phyloP scores from a whole-genome alignment of 805 yeast species.

The Hanseniaspora jakobsenii region DNA sequence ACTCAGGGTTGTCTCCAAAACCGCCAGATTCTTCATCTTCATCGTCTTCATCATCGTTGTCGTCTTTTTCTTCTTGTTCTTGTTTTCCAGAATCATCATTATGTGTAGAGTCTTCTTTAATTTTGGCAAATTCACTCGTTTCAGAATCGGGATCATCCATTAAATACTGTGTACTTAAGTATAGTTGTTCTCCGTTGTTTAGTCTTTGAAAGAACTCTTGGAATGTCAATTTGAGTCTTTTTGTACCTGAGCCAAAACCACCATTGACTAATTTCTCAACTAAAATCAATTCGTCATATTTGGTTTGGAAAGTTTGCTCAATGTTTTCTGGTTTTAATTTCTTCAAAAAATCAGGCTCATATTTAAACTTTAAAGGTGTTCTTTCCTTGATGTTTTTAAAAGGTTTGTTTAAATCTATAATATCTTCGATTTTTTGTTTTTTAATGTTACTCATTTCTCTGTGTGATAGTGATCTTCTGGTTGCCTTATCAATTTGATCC shows the following conservation, averaged over 20 bases:
- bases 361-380: slow-evolving; percentile 7
- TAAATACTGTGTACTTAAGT: slow-evolving; percentile 59
- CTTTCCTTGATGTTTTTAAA: neutral
- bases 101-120: slow-evolving; percentile 24
- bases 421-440: slow-evolving; percentile 4
- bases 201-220: slow-evolving; percentile 37
- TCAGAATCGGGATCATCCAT: slow-evolving; percentile 33
- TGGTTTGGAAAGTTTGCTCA: neutral
- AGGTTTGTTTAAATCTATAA: neutral
- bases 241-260: slow-evolving; percentile 59
- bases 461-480: neutral
- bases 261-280: slow-evolving; percentile 47
- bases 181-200: slow-evolving; percentile 33
- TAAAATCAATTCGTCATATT: slow-evolving; percentile 24
- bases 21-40: slow-evolving; percentile 20
- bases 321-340: slow-evolving; percentile 1
- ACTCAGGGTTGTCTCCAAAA: slow-evolving; percentile 16
- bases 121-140: slow-evolving; percentile 24
- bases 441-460: neutral
- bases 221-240: slow-evolving; percentile 41
- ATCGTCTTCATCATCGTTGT: slow-evolving; percentile 24
- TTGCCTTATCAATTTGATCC: no score
- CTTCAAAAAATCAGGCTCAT: neutral
- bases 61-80: slow-evolving; percentile 18
- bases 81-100: slow-evolving; percentile 25